Evolutionary conservation across 2,329 filamentous ascomycete species (phyloP).

Genomic region (Talaromyces albobiverticillius): DNA sequence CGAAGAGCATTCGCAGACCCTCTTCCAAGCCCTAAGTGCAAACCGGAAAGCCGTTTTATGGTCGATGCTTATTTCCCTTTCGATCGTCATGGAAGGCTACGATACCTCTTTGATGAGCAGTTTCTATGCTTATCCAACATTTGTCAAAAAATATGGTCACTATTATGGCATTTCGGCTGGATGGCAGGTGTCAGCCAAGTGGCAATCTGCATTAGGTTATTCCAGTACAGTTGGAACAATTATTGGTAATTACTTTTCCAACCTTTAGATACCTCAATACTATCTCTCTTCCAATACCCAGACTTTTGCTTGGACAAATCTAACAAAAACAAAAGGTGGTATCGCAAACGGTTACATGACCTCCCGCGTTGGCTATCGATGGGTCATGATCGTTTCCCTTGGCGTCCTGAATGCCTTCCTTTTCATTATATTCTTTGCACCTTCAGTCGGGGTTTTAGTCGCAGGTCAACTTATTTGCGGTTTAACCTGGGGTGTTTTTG

Average conservation of each 20-base stretch:
- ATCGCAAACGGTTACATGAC: constrained; percentile 14
- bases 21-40: constrained; percentile 71
- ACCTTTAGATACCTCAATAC: no score
- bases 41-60: constrained; percentile 85
- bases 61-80: constrained; percentile 83
- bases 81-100: constrained; percentile 89
- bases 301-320: no score
- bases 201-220: constrained; percentile 13
- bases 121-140: constrained; percentile 58
- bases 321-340: constrained; percentile 13
- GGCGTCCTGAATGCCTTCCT: constrained; percentile 46
- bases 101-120: constrained; percentile 78
- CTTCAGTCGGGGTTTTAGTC: constrained; percentile 45
- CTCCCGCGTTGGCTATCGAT: constrained; percentile 14
- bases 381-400: constrained; percentile 48
- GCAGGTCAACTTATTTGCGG: constrained; percentile 51
- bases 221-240: constrained; percentile 14
- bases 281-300: no score
- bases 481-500: constrained; percentile 52
- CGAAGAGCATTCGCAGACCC: constrained; percentile 62
- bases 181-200: constrained; percentile 30
- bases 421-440: constrained; percentile 51
- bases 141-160: constrained; percentile 41
- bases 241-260: constrained; percentile 1
- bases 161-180: constrained; percentile 24